Conservation (phyloP, 106 monocot species). For the Hemerocallis citrina region DNA sequence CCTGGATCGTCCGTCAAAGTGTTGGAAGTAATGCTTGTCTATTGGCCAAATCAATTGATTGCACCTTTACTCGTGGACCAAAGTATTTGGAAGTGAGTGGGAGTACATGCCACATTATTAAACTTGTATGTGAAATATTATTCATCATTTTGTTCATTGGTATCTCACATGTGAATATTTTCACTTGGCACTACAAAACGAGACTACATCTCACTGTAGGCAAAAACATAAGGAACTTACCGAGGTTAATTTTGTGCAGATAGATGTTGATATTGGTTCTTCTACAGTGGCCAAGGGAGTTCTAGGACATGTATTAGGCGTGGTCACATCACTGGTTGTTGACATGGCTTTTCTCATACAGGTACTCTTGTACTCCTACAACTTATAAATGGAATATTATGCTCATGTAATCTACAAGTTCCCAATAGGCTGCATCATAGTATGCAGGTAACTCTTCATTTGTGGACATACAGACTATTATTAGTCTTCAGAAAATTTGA, state of each 20-base stretch:
- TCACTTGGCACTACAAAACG: too few relatives aligned
- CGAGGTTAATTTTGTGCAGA: constrained; percentile 29
- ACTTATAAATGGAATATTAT: too few relatives aligned
- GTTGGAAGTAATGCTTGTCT: constrained; percentile 85
- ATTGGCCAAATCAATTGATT: constrained; percentile 84
- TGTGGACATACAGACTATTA: too few relatives aligned
- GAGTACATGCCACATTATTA: background rate
- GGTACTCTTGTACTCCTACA: constrained; percentile 49
- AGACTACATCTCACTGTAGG: too few relatives aligned
- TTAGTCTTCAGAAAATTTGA: too few relatives aligned
- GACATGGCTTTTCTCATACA: constrained; percentile 98
- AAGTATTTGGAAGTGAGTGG: constrained; percentile 75
- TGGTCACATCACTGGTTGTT: constrained; percentile 75
- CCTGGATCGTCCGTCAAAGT: constrained; percentile 98
- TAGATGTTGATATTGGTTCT: constrained; percentile 94
- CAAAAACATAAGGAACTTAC: background rate
- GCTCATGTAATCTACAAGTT: too few relatives aligned
- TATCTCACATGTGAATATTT: too few relatives aligned
- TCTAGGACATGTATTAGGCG: constrained; percentile 77
- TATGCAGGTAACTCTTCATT: too few relatives aligned
- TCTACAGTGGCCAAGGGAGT: constrained; percentile 99
- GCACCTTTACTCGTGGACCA: constrained; percentile 64
- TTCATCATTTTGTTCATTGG: too few relatives aligned
- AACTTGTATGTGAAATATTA: background rate
- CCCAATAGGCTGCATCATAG: too few relatives aligned